phyloP scores from a whole-genome alignment of 2,329 filamentous ascomycete species.

The Alternaria triticina region DNA sequence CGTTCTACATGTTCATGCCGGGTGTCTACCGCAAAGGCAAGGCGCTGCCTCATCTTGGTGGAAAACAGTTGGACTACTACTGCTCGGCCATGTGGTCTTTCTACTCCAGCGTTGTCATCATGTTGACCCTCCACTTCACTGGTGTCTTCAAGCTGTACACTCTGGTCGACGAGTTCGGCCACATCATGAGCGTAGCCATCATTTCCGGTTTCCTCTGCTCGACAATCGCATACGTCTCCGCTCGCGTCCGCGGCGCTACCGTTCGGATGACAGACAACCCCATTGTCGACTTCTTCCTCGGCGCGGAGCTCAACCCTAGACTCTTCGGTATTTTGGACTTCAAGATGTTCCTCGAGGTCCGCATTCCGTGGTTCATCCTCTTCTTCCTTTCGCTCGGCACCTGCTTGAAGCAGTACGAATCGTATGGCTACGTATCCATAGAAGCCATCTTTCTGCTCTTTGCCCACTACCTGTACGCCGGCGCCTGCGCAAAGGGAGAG shows the following conservation, averaged over 20 bases:
- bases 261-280: slow-evolving; percentile 89
- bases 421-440: slow-evolving; percentile 83
- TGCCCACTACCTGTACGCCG: slow-evolving; percentile 91
- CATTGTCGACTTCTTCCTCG: slow-evolving; percentile 91
- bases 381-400: slow-evolving; percentile 78
- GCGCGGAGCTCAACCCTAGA: slow-evolving; percentile 83
- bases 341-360: slow-evolving; percentile 96
- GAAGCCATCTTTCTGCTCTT: slow-evolving; percentile 84
- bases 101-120: slow-evolving; percentile 80
- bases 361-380: slow-evolving; percentile 90
- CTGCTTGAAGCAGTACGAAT: slow-evolving; percentile 81
- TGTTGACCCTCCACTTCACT: slow-evolving; percentile 76
- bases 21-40: slow-evolving; percentile 90
- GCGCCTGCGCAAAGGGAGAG: slow-evolving; percentile 90
- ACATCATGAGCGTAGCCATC: slow-evolving; percentile 91
- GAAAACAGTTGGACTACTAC: slow-evolving; percentile 90
- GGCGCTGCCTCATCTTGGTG: slow-evolving; percentile 79
- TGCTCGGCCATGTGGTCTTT: slow-evolving; percentile 89
- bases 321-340: slow-evolving; percentile 86
- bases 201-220: slow-evolving; percentile 85
- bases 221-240: slow-evolving; percentile 85
- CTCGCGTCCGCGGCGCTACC: slow-evolving; percentile 77
- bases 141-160: slow-evolving; percentile 89
- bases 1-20: slow-evolving; percentile 83
- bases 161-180: slow-evolving; percentile 93